Conservation (phyloP, 257 asterid species). For the Ilex asprella region DNA sequence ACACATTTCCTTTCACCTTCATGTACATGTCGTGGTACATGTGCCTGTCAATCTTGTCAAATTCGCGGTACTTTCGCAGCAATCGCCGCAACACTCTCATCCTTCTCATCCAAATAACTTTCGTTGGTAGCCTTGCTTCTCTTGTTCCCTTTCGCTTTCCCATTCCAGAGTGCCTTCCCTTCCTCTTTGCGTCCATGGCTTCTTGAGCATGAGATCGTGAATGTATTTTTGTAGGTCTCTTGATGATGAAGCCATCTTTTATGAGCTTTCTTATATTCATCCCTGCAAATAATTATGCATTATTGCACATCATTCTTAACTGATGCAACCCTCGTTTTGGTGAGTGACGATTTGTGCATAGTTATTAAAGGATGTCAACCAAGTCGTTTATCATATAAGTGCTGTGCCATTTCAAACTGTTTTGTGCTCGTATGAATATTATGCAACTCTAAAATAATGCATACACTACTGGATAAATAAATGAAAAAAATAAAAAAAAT, state of each 20-base stretch:
- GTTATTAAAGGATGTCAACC: too few relatives aligned
- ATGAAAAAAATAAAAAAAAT: too few relatives aligned
- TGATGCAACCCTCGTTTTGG: too few relatives aligned
- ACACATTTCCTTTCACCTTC: constrained; percentile 15
- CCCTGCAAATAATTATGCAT: constrained; percentile 4
- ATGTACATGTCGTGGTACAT: constrained; percentile 8
- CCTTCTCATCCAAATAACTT: constrained; percentile 24
- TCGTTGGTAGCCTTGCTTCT: constrained; percentile 20
- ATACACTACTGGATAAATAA: too few relatives aligned
- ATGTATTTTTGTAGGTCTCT: neutral
- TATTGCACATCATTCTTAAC: too few relatives aligned
- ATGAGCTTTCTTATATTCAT: constrained; percentile 15
- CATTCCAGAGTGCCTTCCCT: constrained; percentile 5
- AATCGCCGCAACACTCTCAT: constrained; percentile 19
- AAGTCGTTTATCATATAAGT: too few relatives aligned
- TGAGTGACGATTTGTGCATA: too few relatives aligned
- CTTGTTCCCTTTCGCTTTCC: constrained; percentile 8
- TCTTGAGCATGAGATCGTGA: constrained; percentile 2
- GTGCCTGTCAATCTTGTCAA: neutral
- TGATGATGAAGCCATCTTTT: constrained; percentile 10
- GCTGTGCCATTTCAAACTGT: too few relatives aligned
- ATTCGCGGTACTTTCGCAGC: constrained; percentile 11
- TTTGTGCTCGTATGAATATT: too few relatives aligned
- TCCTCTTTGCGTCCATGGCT: constrained; percentile 6
- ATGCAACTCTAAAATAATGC: too few relatives aligned